phyloP scores from a whole-genome alignment of 345 rosid species.

The Noccaea caerulescens region DNA sequence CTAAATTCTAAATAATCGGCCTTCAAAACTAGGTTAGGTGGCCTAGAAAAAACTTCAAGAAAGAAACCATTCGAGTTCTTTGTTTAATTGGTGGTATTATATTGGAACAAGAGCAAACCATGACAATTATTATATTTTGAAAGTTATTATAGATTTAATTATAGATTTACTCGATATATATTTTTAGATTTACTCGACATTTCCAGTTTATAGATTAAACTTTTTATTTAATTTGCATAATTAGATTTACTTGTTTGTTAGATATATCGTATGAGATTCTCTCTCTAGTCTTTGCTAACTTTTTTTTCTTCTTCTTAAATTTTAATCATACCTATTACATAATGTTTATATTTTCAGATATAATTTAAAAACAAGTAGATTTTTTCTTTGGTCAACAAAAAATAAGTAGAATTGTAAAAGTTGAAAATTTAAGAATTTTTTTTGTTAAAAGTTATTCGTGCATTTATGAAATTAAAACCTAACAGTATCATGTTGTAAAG shows the following conservation, averaged over 20 bases:
- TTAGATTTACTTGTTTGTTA: background rate
- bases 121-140: background rate
- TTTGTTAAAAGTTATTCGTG: background rate
- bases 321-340: background rate
- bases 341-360: background rate
- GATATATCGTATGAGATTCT: background rate
- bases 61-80: constrained; percentile 14
- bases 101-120: background rate
- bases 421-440: background rate
- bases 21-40: constrained; percentile 27
- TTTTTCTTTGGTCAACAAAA: too few relatives aligned
- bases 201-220: background rate
- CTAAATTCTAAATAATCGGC: constrained; percentile 3
- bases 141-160: too few relatives aligned
- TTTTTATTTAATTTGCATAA: background rate
- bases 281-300: background rate
- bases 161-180: background rate
- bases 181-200: background rate
- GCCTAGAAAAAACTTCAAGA: background rate
- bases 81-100: background rate
- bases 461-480: constrained; percentile 9
- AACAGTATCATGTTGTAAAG: constrained; percentile 1
- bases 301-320: background rate
- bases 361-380: background rate
- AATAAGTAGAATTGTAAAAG: background rate